phyloP scores from a whole-genome alignment of 768 basidiomycete species.

The Lactarius deliciosus region DNA sequence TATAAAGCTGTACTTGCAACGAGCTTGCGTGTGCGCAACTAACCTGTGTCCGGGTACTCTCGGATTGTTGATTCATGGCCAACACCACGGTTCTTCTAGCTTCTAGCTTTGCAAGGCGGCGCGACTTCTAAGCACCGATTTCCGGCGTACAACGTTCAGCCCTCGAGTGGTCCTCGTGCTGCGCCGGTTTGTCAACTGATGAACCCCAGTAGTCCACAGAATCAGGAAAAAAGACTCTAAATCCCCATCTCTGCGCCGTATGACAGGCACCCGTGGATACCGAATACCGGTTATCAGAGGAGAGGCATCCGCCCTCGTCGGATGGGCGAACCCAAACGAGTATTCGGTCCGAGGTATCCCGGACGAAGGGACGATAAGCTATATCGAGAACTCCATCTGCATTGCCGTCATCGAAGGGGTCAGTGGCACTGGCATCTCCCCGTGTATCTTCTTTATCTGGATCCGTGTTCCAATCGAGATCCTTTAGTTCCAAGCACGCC shows the following conservation, averaged over 20 bases:
- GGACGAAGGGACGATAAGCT: constrained; percentile 13
- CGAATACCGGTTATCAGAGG: not conserved
- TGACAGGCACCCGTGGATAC: not conserved
- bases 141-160: not conserved
- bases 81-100: not conserved
- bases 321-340: constrained; percentile 1
- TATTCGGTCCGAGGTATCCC: not conserved
- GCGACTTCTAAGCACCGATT: not conserved
- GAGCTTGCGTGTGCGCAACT: not conserved
- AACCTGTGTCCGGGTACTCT: not conserved
- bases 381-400: constrained; percentile 25
- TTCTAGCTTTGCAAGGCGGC: not conserved
- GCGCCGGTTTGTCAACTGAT: constrained; percentile 3
- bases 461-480: constrained; percentile 21
- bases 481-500: constrained; percentile 14
- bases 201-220: not conserved
- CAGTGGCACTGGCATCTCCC: constrained; percentile 1
- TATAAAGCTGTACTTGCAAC: not conserved
- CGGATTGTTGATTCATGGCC: not conserved
- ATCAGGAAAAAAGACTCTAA: not conserved
- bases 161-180: not conserved
- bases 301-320: not conserved
- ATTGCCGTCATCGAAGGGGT: constrained; percentile 13
- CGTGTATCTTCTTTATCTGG: constrained; percentile 26
- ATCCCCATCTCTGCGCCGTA: not conserved